phyloP scores from a whole-genome alignment of 352 stramenopile species.

The Pythium dissimile region DNA sequence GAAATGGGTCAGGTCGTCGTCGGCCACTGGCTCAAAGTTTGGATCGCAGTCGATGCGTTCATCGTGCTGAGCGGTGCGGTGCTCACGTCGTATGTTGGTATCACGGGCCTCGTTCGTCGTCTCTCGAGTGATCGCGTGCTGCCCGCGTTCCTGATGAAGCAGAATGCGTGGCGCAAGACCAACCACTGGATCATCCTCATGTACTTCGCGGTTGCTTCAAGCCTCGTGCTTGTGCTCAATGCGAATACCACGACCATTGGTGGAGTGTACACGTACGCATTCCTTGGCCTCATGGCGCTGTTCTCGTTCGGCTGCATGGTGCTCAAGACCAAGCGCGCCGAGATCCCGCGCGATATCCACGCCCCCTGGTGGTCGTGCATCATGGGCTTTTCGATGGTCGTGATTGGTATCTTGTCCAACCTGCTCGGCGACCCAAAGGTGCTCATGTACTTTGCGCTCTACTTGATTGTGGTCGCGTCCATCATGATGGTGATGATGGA shows the following conservation, averaged over 20 bases:
- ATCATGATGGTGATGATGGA: conserved; percentile 82
- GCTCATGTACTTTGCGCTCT: conserved; percentile 78
- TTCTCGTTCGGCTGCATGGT: conserved; percentile 89
- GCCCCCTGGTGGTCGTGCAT: conserved; percentile 78
- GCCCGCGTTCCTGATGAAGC: conserved; percentile 27
- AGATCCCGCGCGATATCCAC: conserved; percentile 79
- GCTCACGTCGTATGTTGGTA: conserved; percentile 75
- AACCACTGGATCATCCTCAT: conserved; percentile 58
- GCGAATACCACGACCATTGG: conserved; percentile 70
- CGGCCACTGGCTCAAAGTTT: conserved; percentile 33
- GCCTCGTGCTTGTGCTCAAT: conserved; percentile 47
- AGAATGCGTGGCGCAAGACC: conserved; percentile 47
- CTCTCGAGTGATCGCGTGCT: conserved; percentile 59
- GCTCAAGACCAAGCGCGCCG: conserved; percentile 89
- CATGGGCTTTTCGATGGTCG: conserved; percentile 58
- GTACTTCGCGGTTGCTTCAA: conserved; percentile 42
- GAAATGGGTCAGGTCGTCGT: conserved; percentile 37
- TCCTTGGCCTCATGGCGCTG: conserved; percentile 89
- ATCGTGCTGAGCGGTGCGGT: conserved; percentile 66
- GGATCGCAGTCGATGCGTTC: conserved; percentile 67
- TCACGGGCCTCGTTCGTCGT: conserved; percentile 53
- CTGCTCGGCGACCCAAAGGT: conserved; percentile 61
- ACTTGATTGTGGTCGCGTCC: conserved; percentile 57
- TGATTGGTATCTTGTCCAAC: conserved; percentile 57
- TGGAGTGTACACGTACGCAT: conserved; percentile 90